phyloP scores from a whole-genome alignment of 768 basidiomycete species.

The Clitopilus passeckerianus region DNA sequence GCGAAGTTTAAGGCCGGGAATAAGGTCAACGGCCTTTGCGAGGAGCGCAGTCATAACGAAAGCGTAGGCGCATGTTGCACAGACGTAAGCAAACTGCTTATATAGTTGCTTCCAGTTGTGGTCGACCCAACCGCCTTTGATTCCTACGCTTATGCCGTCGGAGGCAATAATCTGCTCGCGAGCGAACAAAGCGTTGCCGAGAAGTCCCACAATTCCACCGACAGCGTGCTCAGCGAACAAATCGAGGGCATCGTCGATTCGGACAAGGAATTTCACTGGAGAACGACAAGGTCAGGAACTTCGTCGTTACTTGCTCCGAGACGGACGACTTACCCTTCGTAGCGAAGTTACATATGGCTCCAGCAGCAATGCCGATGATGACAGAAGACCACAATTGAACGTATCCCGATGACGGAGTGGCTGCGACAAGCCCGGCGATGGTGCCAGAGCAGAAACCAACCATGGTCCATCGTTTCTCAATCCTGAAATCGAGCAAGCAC shows the following conservation, averaged over 20 bases:
- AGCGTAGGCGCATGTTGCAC: conserved; percentile 51
- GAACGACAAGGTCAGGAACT: conserved; percentile 5
- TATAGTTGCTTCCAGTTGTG: conserved; percentile 77
- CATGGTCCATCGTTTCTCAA: conserved; percentile 82
- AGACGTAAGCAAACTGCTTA: conserved; percentile 66
- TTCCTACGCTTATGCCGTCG: conserved; percentile 56
- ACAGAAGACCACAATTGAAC: conserved; percentile 75
- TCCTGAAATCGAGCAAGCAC: conserved; percentile 75
- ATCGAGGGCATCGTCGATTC: conserved; percentile 87
- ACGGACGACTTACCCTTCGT: conserved; percentile 57
- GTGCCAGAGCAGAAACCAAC: conserved; percentile 94
- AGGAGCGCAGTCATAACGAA: conserved; percentile 58
- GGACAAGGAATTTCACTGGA: conserved; percentile 62
- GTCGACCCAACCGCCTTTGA: conserved; percentile 69
- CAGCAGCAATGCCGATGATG: conserved; percentile 70
- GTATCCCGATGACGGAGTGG: conserved; percentile 84
- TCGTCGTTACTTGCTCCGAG: background rate
- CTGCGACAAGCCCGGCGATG: conserved; percentile 84
- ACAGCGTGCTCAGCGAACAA: conserved; percentile 89
- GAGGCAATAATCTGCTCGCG: conserved; percentile 55
- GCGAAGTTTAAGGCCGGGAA: conserved; percentile 54
- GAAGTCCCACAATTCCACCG: conserved; percentile 73
- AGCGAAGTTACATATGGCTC: conserved; percentile 74
- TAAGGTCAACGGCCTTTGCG: conserved; percentile 50
- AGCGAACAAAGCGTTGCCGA: conserved; percentile 74